Evolutionary conservation across 495 filamentous ascomycete genomes (phyloP), one percentile per base, ranked within the genome.

Genomic region (Friedmanniomyces simplex): DNA sequence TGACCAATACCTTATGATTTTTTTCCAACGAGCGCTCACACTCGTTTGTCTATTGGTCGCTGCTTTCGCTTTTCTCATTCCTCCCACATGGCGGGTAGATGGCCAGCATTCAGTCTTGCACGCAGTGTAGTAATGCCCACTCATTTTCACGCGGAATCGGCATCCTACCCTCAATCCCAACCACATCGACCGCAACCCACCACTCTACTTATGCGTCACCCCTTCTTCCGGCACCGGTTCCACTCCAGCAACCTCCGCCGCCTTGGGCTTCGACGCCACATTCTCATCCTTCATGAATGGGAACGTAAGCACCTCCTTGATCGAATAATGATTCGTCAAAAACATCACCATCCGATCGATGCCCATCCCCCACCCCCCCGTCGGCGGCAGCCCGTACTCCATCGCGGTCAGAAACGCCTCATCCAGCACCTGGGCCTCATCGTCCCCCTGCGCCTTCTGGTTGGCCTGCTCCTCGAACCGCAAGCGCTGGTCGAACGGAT

Each of bases 281-380:
- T 76, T 73, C 53, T 85, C 81, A 39, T 86, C 82, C 76, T 86
- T 87, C 85, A 89, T 88, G 65, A 87, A 82, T 18, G 83, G 94
- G 81, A 98, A 97, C 13, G 93, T 82, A 50, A 98, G 75, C 4
- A 97, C 93, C 74, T 98, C 93, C 76, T 94, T 93, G 73, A 97
- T 97, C 54, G 74, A 80, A 77, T 96, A 96, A 70, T 95, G 85
- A 73, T 97, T 80, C 47, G 94, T 96, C 65, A 97, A 75, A 79
- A 97, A 96, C 93, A 97, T 97, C 66, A 91, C 87, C 67, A 96
- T 69, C 59, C 90, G 87, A 74, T 98, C 93, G 66, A 98, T 95
- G 60, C 94, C 93, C 83, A 97, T 87, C 63, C 93, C 94, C 85
- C 87, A 97, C 24, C 94, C 93, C 71, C 89, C 93, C 13, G 93